A percentile compares a stretch with the other conserved stretches of the same genome.
phyloP scores from a whole-genome alignment of 208 protist species.

The Kentomonas sorsogonicus region DNA sequence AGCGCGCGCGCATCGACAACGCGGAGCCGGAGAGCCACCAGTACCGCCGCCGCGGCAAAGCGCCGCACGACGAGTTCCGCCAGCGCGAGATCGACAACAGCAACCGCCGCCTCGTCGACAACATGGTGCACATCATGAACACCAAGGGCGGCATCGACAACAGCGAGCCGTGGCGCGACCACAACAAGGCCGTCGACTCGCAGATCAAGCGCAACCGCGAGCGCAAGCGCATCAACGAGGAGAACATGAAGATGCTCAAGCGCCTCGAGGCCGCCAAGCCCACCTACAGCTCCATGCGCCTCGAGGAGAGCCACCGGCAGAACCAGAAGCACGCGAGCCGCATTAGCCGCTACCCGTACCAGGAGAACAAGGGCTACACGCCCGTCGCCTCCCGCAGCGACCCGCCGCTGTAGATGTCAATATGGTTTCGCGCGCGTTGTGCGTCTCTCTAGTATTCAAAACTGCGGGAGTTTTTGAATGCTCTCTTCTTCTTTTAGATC shows the following conservation, averaged over 20 bases:
- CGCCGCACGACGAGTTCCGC: constrained; percentile 25
- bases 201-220: constrained; percentile 31
- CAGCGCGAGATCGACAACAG: constrained; percentile 35
- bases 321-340: constrained; percentile 52
- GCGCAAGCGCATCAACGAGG: constrained; percentile 32
- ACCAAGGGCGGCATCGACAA: constrained; percentile 56
- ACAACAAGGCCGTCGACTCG: constrained; percentile 36
- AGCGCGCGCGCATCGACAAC: constrained; percentile 47
- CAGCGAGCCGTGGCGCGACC: constrained; percentile 45
- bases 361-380: no score
- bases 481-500: background rate
- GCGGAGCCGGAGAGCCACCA: constrained; percentile 23
- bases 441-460: background rate
- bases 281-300: constrained; percentile 39
- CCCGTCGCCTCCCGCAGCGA: no score
- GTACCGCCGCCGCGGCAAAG: constrained; percentile 29
- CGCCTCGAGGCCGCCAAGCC: constrained; percentile 39
- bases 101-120: constrained; percentile 50
- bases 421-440: background rate
- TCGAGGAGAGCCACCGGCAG: constrained; percentile 29
- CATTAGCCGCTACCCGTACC: constrained; percentile 53
- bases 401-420: background rate
- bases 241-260: constrained; percentile 51
- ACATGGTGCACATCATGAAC: constrained; percentile 65
- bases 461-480: background rate